phyloP scores from a whole-genome alignment of 179 eudicot genomes.

The Sideroxylon spinosum region DNA sequence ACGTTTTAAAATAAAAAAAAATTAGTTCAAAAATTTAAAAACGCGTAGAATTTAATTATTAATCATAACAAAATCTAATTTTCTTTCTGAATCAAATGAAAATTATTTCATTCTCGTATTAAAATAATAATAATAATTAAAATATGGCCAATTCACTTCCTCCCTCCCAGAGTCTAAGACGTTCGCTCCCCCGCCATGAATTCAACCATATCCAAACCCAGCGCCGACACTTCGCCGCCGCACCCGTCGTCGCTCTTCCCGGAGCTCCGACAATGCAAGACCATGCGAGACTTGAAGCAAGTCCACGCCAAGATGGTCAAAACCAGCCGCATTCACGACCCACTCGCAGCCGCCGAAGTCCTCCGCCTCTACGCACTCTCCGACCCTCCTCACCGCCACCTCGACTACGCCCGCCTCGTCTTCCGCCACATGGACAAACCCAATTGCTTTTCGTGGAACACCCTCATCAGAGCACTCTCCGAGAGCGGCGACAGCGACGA shows the following conservation, averaged over 20 bases:
- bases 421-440: conserved; percentile 34
- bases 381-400: conserved; percentile 22
- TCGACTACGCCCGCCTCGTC: conserved; percentile 33
- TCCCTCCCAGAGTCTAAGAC: too few species aligned
- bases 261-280: conserved; percentile 37
- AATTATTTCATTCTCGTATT: too few species aligned
- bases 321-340: conserved; percentile 48
- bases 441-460: conserved; percentile 51
- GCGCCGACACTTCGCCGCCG: background rate
- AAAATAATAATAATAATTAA: too few species aligned
- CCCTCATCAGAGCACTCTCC: conserved; percentile 47
- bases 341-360: conserved; percentile 39
- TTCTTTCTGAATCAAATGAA: too few species aligned
- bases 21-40: too few species aligned
- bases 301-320: conserved; percentile 48
- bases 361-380: conserved; percentile 37
- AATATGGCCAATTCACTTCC: too few species aligned
- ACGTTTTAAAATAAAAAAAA: too few species aligned
- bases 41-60: too few species aligned
- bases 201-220: conserved; percentile 14
- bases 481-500: conserved; percentile 22
- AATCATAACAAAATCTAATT: too few species aligned
- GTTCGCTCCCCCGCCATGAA: conserved; percentile 18
- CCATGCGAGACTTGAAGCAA: conserved; percentile 37
- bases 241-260: conserved; percentile 37